Evolutionary conservation across 169 alveolate genomes (phyloP).

Genomic region (Eimeria sp.): DNA sequence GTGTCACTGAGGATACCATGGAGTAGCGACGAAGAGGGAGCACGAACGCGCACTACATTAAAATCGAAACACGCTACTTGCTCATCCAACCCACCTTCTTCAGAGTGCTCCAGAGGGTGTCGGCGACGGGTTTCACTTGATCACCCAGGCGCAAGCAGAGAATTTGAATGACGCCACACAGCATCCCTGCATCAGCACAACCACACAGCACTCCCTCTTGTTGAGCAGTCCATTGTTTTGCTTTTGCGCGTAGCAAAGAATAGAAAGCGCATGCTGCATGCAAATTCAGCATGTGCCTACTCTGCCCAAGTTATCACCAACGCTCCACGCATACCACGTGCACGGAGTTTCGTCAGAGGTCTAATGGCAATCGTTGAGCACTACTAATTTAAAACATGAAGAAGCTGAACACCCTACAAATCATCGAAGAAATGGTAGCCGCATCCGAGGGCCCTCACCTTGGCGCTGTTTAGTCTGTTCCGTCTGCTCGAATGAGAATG

Average conservation of each 20-base stretch:
- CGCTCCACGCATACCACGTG: neutral
- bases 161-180: slow-evolving; percentile 82
- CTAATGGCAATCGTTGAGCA: too few species aligned
- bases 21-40: neutral
- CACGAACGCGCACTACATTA: neutral
- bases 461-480: slow-evolving; percentile 80
- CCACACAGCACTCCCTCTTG: neutral
- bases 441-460: slow-evolving; percentile 16
- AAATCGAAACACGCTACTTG: neutral
- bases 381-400: too few species aligned
- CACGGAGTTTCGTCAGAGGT: neutral
- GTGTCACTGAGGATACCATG: neutral
- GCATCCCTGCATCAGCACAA: slow-evolving; percentile 50
- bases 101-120: slow-evolving; percentile 60
- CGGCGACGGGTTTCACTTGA: slow-evolving; percentile 79
- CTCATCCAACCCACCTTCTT: slow-evolving; percentile 16
- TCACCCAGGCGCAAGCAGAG: slow-evolving; percentile 82
- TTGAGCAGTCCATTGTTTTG: neutral
- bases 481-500: slow-evolving; percentile 75
- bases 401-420: neutral
- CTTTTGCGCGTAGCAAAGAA: neutral
- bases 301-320: neutral
- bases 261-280: too few species aligned
- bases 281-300: neutral
- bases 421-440: neutral